A percentile compares a stretch with the other conserved stretches of the same genome.
phyloP scores from a whole-genome alignment of 148 eudicot species.

The Camellia sinensis region DNA sequence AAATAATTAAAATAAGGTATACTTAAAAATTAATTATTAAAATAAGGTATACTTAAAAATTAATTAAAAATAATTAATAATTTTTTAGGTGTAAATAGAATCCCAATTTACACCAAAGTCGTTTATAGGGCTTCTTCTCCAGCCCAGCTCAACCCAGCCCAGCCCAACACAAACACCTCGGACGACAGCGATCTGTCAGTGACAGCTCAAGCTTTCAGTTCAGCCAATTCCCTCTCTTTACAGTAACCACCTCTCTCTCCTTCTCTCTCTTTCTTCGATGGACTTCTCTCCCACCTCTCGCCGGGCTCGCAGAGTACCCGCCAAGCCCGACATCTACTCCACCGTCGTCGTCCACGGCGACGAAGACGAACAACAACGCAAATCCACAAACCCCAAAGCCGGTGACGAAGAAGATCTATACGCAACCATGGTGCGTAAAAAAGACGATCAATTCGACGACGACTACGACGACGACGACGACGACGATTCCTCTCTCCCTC shows the following conservation, averaged over 20 bases:
- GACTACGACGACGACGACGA: constrained; percentile 40
- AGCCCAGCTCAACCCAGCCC: too few relatives aligned
- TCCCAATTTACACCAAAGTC: too few relatives aligned
- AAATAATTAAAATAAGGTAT: too few relatives aligned
- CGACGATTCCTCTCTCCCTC: constrained; percentile 71
- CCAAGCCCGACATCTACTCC: constrained; percentile 51
- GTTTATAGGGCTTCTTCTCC: too few relatives aligned
- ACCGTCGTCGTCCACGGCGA: constrained; percentile 42
- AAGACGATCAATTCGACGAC: constrained; percentile 21
- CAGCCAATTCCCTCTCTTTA: neutral
- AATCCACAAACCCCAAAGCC: neutral
- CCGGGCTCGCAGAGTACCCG: constrained; percentile 41
- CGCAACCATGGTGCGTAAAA: constrained; percentile 47
- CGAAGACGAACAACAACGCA: constrained; percentile 20
- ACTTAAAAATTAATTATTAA: too few relatives aligned
- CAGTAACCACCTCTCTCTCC: neutral
- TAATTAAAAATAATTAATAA: too few relatives aligned
- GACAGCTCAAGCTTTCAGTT: neutral
- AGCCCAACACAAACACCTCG: too few relatives aligned
- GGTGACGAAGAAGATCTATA: constrained; percentile 29
- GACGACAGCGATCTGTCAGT: too few relatives aligned
- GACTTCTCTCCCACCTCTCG: constrained; percentile 47
- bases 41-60: too few relatives aligned
- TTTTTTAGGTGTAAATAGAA: too few relatives aligned
- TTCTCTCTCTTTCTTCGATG: constrained; percentile 28